A percentile compares a stretch with the other conserved stretches of the same genome.
phyloP scores from a whole-genome alignment of 192 early-diverging fungal species.

The Allomyces arbusculus region DNA sequence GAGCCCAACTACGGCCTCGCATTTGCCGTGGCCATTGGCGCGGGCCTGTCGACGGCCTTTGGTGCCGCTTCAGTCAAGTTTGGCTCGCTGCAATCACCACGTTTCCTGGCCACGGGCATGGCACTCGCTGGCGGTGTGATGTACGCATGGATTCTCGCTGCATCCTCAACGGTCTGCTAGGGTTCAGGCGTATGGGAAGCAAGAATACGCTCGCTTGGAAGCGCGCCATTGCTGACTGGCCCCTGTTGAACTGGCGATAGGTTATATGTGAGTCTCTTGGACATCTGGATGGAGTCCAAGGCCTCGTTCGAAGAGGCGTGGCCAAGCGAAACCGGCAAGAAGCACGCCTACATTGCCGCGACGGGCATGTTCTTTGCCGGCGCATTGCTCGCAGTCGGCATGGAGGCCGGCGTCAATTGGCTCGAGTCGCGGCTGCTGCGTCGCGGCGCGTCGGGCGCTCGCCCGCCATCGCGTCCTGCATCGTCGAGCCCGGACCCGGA shows the following conservation, averaged over 20 bases:
- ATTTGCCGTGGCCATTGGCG: constrained; percentile 4
- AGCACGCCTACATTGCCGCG: constrained; percentile 1
- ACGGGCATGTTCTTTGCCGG: constrained; percentile 3
- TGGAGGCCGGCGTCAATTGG: constrained; percentile 1
- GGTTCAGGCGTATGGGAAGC: no score
- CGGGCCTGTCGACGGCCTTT: constrained; percentile 4
- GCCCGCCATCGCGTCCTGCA: background rate
- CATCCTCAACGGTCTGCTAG: no score
- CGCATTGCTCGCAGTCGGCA: background rate
- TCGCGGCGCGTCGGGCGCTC: background rate
- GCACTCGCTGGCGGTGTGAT: no score
- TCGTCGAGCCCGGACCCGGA: no score
- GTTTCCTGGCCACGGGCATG: no score
- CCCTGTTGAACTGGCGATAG: background rate
- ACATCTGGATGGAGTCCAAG: constrained; percentile 1
- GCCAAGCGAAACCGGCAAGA: no score
- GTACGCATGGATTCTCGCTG: no score
- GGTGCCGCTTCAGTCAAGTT: background rate
- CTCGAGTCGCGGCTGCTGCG: constrained; percentile 3
- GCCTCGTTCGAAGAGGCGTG: background rate
- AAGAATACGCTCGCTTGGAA: no score
- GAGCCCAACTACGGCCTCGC: background rate
- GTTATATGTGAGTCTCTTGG: constrained; percentile 3
- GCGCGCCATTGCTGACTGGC: no score
- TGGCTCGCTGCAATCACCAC: no score